phyloP scores from a whole-genome alignment of 192 early-diverging fungal genomes.

The Paraglomus brasilianum region DNA sequence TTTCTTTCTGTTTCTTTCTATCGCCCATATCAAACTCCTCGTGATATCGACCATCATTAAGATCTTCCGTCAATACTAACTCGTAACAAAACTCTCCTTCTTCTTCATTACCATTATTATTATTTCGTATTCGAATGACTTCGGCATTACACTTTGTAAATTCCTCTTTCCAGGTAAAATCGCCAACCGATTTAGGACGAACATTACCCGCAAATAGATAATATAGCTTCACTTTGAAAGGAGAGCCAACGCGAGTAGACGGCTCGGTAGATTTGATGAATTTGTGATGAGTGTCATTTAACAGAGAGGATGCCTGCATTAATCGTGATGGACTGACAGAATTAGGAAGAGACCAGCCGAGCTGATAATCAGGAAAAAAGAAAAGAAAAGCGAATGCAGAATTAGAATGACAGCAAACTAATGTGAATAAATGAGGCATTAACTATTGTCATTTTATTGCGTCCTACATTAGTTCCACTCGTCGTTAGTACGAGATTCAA shows the following conservation, averaged over 20 bases:
- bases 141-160: constrained; percentile 52
- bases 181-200: constrained; percentile 51
- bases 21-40: constrained; percentile 47
- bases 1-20: constrained; percentile 32
- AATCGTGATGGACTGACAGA: constrained; percentile 56
- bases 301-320: constrained; percentile 54
- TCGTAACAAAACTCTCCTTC: constrained; percentile 48
- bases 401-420: constrained; percentile 43
- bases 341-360: constrained; percentile 44
- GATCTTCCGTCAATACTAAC: constrained; percentile 60
- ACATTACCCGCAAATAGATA: constrained; percentile 67
- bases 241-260: constrained; percentile 34
- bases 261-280: neutral
- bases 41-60: constrained; percentile 77
- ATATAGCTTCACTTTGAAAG: constrained; percentile 60
- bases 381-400: too few species aligned
- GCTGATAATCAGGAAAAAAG: constrained; percentile 46
- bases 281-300: constrained; percentile 33
- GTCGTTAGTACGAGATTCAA: constrained; percentile 39
- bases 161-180: constrained; percentile 85
- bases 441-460: constrained; percentile 46
- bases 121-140: constrained; percentile 35
- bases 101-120: neutral
- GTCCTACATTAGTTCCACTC: constrained; percentile 24
- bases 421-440: constrained; percentile 55